phyloP scores from a whole-genome alignment of 148 eudicot genomes.

The Vaccinium myrtillus region DNA sequence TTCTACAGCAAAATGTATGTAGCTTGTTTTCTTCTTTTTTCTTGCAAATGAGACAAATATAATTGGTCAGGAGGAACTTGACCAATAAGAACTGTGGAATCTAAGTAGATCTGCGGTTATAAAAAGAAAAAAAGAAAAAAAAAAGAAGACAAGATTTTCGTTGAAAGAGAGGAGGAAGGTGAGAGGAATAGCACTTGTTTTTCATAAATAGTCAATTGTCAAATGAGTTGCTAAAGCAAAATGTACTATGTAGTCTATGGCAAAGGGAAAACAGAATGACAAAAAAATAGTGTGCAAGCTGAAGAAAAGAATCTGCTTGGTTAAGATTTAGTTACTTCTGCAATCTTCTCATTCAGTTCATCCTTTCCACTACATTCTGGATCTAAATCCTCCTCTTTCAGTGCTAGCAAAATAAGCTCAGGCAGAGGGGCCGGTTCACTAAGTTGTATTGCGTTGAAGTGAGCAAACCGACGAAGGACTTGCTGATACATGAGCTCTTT shows the following conservation, averaged over 20 bases:
- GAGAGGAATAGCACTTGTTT: background rate
- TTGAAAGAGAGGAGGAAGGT: background rate
- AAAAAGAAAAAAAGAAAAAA: background rate
- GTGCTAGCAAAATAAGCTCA: slow-evolving; percentile 64
- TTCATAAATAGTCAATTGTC: background rate
- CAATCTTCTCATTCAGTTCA: slow-evolving; percentile 69
- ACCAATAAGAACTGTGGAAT: background rate
- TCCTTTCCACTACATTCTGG: slow-evolving; percentile 56
- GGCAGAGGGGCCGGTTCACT: slow-evolving; percentile 82
- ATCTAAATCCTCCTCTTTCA: slow-evolving; percentile 78
- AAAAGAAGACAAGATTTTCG: background rate
- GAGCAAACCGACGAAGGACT: slow-evolving; percentile 87
- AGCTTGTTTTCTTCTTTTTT: background rate
- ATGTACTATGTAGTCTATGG: background rate
- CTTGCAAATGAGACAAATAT: background rate
- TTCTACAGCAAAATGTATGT: background rate
- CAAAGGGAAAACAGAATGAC: slow-evolving; percentile 2
- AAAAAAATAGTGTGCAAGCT: slow-evolving; percentile 5
- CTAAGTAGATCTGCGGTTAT: background rate
- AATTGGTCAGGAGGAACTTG: background rate
- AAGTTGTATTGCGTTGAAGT: slow-evolving; percentile 91
- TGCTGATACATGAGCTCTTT: slow-evolving; percentile 99
- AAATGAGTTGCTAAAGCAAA: background rate
- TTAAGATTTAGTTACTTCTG: slow-evolving; percentile 47
- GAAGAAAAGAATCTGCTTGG: background rate